Conservation (phyloP, 139 green algal species). For the Closterium sp. region DNA sequence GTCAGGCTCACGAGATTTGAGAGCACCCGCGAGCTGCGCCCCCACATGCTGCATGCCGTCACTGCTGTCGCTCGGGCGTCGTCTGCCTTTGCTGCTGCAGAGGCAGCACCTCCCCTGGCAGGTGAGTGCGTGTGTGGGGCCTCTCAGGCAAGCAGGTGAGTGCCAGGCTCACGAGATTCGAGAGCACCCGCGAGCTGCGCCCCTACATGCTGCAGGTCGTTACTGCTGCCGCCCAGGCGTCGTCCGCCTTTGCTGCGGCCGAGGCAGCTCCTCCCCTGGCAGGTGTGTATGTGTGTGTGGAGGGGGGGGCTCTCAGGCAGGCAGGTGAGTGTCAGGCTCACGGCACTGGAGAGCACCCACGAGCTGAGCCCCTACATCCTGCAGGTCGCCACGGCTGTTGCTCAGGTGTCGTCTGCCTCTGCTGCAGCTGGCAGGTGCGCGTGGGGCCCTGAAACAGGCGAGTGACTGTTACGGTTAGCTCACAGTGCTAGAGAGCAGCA, state of each 20-base stretch:
- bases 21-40: conserved; percentile 1
- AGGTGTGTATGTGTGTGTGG: conserved; percentile 34
- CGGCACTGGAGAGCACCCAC: not conserved
- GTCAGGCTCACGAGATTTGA: not conserved
- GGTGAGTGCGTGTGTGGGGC: no score
- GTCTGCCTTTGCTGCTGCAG: not conserved
- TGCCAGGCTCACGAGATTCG: no score
- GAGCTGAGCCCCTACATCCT: conserved; percentile 21
- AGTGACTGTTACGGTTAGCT: no score
- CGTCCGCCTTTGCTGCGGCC: conserved; percentile 8
- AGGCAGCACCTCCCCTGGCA: not conserved
- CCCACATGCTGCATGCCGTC: conserved; percentile 1
- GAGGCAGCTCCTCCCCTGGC: not conserved
- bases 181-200: no score
- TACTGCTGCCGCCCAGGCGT: no score
- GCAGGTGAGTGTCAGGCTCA: conserved; percentile 9
- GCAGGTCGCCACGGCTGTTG: conserved; percentile 1
- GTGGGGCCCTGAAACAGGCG: no score
- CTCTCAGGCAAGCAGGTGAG: no score
- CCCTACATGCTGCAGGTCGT: no score
- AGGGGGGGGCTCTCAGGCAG: conserved; percentile 26
- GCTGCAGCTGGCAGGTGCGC: not conserved
- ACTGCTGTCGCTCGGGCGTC: not conserved
- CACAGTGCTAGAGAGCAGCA: not conserved
- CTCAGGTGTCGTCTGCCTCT: not conserved